Percentiles rank a stretch among this genome's conserved stretches.
Conservation (phyloP, 129 eudicot species). For the Flaveria ramosissima region DNA sequence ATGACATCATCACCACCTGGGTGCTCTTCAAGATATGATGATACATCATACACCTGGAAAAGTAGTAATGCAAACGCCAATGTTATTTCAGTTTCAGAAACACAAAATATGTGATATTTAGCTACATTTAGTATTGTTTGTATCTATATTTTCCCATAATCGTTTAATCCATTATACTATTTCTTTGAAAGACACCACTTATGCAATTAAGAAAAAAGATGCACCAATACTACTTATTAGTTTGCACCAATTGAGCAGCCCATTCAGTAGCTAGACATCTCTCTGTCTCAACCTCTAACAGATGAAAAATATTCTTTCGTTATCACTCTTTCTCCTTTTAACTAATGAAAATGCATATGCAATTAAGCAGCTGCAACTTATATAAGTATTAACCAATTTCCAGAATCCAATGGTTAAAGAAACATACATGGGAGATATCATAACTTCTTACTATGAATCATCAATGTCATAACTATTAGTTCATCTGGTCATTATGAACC, state of each 20-base stretch:
- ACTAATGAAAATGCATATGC: too few relatives aligned
- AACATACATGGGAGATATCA: not conserved
- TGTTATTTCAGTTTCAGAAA: conserved; percentile 28
- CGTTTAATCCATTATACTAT: not conserved
- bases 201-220: not conserved
- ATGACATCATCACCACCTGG: conserved; percentile 97
- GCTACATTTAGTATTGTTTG: conserved; percentile 2
- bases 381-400: not conserved
- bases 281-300: not conserved
- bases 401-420: not conserved
- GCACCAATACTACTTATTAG: not conserved
- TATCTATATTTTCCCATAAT: not conserved
- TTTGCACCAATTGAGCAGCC: not conserved
- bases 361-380: not conserved
- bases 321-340: too few relatives aligned
- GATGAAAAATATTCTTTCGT: too few relatives aligned
- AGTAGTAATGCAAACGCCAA: conserved; percentile 31
- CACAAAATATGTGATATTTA: conserved; percentile 1
- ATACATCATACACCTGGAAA: conserved; percentile 89
- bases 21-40: conserved; percentile 90
- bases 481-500: not conserved
- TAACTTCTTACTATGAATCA: not conserved
- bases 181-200: not conserved
- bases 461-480: not conserved
- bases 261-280: conserved; percentile 1